A percentile compares a stretch with the other conserved stretches of the same genome.
Conservation (phyloP, 306 rosid genomes). For the Pyrus communis region DNA sequence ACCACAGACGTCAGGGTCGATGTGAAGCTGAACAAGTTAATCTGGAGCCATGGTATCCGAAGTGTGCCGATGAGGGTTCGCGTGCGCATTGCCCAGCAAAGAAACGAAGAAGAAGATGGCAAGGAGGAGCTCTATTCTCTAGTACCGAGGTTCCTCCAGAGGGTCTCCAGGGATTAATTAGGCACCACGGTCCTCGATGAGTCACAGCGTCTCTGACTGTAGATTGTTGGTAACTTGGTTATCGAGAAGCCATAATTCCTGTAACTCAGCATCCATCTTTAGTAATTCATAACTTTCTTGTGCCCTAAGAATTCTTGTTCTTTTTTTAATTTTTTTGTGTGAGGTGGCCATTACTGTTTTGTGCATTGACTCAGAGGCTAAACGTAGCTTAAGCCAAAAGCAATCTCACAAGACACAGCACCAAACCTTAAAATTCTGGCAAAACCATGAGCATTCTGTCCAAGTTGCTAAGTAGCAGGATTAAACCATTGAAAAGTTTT, state of each 20-base stretch:
- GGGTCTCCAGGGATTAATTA: no score
- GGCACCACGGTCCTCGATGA: no score
- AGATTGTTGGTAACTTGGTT: no score
- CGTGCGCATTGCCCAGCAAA: constrained; percentile 22
- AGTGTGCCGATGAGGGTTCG: constrained; percentile 28
- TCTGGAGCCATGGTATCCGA: constrained; percentile 28
- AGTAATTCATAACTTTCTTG: no score
- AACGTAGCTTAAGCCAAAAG: neutral
- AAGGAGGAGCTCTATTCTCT: constrained; percentile 29
- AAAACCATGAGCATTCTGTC: neutral
- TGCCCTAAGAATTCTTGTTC: no score
- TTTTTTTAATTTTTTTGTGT: no score
- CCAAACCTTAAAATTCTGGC: no score
- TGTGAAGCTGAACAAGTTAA: constrained; percentile 29
- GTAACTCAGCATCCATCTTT: no score
- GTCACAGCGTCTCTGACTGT: no score
- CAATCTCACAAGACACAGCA: no score
- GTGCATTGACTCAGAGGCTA: neutral
- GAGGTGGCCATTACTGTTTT: no score
- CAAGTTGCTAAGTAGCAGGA: neutral
- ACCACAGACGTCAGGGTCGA: constrained; percentile 23
- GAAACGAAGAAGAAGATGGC: constrained; percentile 32
- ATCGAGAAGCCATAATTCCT: no score
- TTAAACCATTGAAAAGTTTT: neutral
- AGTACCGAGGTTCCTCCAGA: neutral